Conservation (phyloP, 345 rosid genomes). For the Geranium brycei region DNA sequence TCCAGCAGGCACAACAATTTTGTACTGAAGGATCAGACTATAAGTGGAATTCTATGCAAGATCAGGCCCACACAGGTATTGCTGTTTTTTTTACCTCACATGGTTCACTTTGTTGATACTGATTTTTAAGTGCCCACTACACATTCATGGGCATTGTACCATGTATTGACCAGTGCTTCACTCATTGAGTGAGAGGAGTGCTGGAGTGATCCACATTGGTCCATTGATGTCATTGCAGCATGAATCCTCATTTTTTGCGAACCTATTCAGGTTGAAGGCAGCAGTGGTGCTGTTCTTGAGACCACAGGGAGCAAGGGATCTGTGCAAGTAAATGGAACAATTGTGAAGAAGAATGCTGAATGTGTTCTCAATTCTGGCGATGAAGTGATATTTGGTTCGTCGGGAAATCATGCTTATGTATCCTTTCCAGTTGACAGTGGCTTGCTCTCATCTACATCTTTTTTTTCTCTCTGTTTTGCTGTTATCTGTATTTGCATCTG, state of each 20-base stretch:
- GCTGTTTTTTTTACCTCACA: background rate
- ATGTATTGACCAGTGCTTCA: background rate
- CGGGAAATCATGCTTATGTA: conserved; percentile 68
- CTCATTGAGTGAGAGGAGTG: background rate
- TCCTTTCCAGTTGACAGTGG: conserved; percentile 25
- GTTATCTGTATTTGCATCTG: conserved; percentile 1
- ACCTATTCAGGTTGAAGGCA: conserved; percentile 71
- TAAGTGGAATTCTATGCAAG: conserved; percentile 42
- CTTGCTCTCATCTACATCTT: no score
- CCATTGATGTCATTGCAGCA: conserved; percentile 39
- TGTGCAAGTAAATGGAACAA: conserved; percentile 52
- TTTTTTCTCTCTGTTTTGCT: conserved; percentile 7
- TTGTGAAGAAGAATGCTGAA: conserved; percentile 31
- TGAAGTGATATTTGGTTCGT: conserved; percentile 53
- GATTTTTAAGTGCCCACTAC: background rate
- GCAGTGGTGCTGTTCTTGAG: conserved; percentile 49
- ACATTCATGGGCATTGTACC: background rate
- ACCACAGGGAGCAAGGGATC: conserved; percentile 57
- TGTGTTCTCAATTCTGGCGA: conserved; percentile 58
- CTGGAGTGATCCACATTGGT: background rate
- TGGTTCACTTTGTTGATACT: no score
- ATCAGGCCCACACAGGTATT: conserved; percentile 56
- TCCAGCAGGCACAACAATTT: conserved; percentile 43
- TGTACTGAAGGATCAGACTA: conserved; percentile 32
- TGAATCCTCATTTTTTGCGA: conserved; percentile 60